phyloP scores from a whole-genome alignment of 169 alveolate species.

The Amoebophrya sp. region DNA sequence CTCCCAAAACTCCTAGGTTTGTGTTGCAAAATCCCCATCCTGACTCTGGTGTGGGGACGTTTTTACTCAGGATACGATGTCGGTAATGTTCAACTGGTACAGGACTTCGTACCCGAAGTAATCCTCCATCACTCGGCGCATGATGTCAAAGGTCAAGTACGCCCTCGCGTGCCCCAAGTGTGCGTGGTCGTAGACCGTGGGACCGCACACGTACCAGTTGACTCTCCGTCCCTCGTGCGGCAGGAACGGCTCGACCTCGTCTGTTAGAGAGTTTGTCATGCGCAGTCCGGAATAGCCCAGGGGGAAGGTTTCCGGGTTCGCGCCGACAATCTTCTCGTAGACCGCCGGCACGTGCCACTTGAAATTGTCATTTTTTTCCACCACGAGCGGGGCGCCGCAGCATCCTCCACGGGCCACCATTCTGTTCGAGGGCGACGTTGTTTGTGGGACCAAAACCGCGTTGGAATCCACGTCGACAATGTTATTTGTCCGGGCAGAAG shows the following conservation, averaged over 20 bases:
- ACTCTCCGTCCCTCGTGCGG: constrained; percentile 58
- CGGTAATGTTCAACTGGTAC: constrained; percentile 95
- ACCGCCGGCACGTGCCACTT: background rate
- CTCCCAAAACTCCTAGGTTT: too few relatives aligned
- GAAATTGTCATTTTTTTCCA: background rate
- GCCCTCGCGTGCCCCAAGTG: constrained; percentile 99
- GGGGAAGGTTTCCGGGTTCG: background rate
- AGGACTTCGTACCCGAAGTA: constrained; percentile 90
- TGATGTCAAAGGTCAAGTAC: constrained; percentile 88
- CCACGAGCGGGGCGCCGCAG: too few relatives aligned
- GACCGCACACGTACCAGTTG: constrained; percentile 88
- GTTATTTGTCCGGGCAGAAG: too few relatives aligned
- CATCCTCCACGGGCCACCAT: too few relatives aligned
- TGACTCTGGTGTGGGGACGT: too few relatives aligned
- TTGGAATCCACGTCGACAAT: too few relatives aligned
- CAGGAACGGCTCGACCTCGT: background rate
- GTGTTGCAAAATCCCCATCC: too few relatives aligned
- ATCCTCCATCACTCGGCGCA: constrained; percentile 84
- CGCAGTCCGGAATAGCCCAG: background rate
- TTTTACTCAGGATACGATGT: too few relatives aligned
- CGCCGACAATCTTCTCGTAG: background rate
- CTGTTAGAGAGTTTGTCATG: background rate
- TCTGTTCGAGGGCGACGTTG: too few relatives aligned
- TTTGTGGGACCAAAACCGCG: too few relatives aligned
- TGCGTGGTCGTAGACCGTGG: constrained; percentile 94